Percentiles rank a stretch among this genome's conserved stretches.
phyloP scores from a whole-genome alignment of 345 rosid species.

The Lenwebbia sp. region DNA sequence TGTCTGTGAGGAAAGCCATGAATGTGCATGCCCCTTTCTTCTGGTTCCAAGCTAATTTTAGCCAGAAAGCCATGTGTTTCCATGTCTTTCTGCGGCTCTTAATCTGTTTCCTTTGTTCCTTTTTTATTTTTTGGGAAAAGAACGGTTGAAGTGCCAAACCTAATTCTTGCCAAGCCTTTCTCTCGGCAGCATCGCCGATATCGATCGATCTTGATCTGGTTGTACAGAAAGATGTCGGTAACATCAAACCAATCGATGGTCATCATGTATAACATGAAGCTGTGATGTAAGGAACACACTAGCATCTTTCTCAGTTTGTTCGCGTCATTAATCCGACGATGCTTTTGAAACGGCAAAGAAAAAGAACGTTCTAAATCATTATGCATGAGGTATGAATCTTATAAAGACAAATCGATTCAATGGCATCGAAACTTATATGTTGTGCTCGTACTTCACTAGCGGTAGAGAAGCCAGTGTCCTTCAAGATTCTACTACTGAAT shows the following conservation, averaged over 20 bases:
- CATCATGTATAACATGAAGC: not conserved
- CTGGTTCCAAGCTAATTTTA: not conserved
- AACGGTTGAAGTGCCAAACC: not conserved
- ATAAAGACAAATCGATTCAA: not conserved
- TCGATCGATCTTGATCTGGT: not conserved
- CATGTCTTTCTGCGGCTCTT: not conserved
- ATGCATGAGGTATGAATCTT: not conserved
- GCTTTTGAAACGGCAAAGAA: not conserved
- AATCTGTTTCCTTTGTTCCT: not conserved
- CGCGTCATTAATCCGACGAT: not conserved
- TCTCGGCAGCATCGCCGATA: not conserved
- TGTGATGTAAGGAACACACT: not conserved
- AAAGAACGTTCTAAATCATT: not conserved
- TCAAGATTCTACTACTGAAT: not conserved
- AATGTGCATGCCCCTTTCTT: not conserved
- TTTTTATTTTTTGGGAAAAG: not conserved
- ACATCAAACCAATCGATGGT: not conserved
- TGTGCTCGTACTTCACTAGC: not conserved
- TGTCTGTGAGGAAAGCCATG: not conserved
- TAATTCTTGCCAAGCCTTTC: not conserved
- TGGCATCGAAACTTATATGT: not conserved
- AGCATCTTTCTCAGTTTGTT: not conserved
- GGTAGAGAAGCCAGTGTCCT: not conserved
- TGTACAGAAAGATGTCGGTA: not conserved
- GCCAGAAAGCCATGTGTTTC: not conserved